phyloP scores from a whole-genome alignment of 441 rosid species.

The Syzygium malaccense region DNA sequence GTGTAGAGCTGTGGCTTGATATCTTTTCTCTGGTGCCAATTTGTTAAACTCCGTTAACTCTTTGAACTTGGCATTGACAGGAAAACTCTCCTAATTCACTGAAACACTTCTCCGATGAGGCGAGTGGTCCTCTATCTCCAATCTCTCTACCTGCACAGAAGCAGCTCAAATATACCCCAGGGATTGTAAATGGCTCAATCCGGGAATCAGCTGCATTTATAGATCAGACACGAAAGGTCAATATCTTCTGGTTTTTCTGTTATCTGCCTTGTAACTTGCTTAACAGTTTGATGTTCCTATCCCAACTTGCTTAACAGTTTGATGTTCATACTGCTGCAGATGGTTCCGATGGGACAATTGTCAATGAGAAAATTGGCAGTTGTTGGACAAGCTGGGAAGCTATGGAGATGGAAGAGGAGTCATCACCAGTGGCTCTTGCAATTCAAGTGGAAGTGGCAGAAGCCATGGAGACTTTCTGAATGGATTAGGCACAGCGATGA shows the following conservation, averaged over 20 bases:
- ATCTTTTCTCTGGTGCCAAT: background rate
- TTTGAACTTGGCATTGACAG: constrained; percentile 29
- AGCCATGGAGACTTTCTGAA: constrained; percentile 98
- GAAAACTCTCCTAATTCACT: constrained; percentile 55
- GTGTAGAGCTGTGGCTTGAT: background rate
- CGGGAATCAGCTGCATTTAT: constrained; percentile 57
- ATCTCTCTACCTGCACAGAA: constrained; percentile 82
- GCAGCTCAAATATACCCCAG: constrained; percentile 87
- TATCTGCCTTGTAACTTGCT: background rate
- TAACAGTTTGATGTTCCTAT: background rate
- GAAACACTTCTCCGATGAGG: constrained; percentile 57
- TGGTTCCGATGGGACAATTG: constrained; percentile 77
- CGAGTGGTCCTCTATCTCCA: constrained; percentile 55
- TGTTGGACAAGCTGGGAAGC: constrained; percentile 68
- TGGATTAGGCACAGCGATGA: constrained; percentile 85
- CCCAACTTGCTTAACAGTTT: background rate
- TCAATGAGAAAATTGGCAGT: constrained; percentile 64
- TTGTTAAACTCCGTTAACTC: background rate
- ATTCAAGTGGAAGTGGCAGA: constrained; percentile 99
- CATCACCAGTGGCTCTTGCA: constrained; percentile 97
- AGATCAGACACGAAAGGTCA: constrained; percentile 69
- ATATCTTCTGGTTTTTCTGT: background rate
- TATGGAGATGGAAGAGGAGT: constrained; percentile 99
- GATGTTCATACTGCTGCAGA: constrained; percentile 36
- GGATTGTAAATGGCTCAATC: constrained; percentile 65